These are phyloP conservation scores for Eucalyptus fibrosa DNA, from an alignment of 345 rosid genomes.

Conservation along the genomic window DNA sequence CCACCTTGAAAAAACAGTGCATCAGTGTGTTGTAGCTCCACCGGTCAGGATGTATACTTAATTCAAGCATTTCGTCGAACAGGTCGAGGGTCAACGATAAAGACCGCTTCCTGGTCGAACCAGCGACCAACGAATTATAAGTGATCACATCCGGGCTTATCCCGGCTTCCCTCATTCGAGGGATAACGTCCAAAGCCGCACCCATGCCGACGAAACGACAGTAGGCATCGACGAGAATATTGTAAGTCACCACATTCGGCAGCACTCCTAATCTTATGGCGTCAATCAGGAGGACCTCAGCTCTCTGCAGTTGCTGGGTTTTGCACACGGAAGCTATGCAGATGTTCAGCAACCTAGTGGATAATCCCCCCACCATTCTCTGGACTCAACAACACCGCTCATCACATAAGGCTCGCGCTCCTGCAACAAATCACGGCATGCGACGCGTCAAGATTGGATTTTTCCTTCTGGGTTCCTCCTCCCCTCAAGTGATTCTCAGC, in stretches of 20 bases:
- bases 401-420: background rate
- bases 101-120: slow-evolving; percentile 31
- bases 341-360: slow-evolving; percentile 58
- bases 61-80: slow-evolving; percentile 77
- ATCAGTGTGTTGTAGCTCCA: slow-evolving; percentile 83
- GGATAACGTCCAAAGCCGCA: slow-evolving; percentile 40
- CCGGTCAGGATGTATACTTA: slow-evolving; percentile 49
- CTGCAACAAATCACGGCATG: background rate
- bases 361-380: slow-evolving; percentile 21
- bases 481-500: background rate
- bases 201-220: slow-evolving; percentile 47
- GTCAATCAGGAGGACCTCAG: slow-evolving; percentile 50
- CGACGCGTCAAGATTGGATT: background rate
- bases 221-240: slow-evolving; percentile 50
- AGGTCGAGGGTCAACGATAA: slow-evolving; percentile 29
- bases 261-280: slow-evolving; percentile 61
- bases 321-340: slow-evolving; percentile 50
- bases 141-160: slow-evolving; percentile 48
- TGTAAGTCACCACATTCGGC: slow-evolving; percentile 84
- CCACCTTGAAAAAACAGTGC: slow-evolving; percentile 62
- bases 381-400: background rate
- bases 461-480: background rate
- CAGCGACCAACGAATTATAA: slow-evolving; percentile 63
- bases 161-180: slow-evolving; percentile 61
- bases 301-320: slow-evolving; percentile 34